These are phyloP conservation scores for Yamadazyma triangularis DNA, from an alignment of 1,139 yeast species.

Conservation along the genomic window DNA sequence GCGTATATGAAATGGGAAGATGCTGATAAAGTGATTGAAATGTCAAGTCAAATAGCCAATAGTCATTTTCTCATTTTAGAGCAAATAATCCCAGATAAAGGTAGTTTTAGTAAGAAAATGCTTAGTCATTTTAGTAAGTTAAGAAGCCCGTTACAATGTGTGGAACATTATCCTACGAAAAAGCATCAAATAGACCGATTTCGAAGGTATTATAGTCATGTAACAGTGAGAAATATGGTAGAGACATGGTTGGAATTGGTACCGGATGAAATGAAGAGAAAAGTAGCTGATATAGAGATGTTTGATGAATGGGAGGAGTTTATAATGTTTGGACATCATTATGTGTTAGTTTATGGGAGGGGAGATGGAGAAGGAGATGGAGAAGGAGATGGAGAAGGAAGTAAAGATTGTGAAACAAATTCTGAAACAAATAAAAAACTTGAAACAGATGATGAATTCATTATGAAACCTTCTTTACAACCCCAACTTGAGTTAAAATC, in stretches of 20 bases:
- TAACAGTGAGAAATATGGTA: conserved; percentile 52
- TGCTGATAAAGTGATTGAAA: conserved; percentile 61
- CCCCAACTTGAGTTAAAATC: conserved; percentile 39
- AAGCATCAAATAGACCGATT: conserved; percentile 51
- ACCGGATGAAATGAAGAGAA: conserved; percentile 30
- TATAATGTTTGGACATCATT: conserved; percentile 71
- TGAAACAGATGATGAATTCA: conserved; percentile 22
- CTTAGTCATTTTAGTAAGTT: conserved; percentile 63
- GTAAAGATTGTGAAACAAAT: too few relatives aligned
- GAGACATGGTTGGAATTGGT: conserved; percentile 54
- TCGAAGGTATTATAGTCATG: conserved; percentile 34
- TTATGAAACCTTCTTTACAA: conserved; percentile 13
- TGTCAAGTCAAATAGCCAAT: conserved; percentile 43
- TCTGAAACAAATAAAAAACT: conserved; percentile 1
- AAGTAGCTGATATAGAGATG: conserved; percentile 49
- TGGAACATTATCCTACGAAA: conserved; percentile 52
- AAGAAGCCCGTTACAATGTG: conserved; percentile 68
- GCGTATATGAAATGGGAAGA: conserved; percentile 71
- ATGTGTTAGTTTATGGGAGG: conserved; percentile 65
- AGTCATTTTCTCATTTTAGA: conserved; percentile 67
- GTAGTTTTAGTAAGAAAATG: conserved; percentile 76
- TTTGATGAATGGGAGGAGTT: conserved; percentile 89
- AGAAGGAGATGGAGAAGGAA: too few relatives aligned
- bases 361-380: too few relatives aligned
- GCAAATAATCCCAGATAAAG: conserved; percentile 69